Evolutionary conservation across 208 protist genomes (phyloP).

Genomic region (Acanthamoeba triangularis): DNA sequence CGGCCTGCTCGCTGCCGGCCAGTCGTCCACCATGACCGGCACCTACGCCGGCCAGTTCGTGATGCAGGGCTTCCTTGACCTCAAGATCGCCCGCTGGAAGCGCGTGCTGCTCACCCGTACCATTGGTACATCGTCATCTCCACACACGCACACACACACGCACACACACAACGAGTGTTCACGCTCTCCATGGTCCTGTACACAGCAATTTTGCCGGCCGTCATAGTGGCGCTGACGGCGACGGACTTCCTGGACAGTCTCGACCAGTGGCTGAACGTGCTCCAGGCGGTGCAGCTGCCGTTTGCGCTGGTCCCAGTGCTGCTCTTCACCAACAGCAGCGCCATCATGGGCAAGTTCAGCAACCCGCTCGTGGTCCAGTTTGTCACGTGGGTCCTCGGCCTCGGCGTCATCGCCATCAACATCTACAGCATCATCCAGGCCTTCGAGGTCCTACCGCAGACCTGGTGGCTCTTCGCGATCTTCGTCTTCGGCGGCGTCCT

Average conservation of each 20-base stretch:
- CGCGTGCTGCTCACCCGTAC: constrained; percentile 82
- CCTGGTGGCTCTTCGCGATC: constrained; percentile 1
- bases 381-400: constrained; percentile 61
- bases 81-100: constrained; percentile 90
- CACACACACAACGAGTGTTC: background rate
- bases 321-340: constrained; percentile 71
- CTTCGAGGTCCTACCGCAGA: constrained; percentile 22
- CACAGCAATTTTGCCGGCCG: constrained; percentile 89
- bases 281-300: constrained; percentile 89
- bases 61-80: constrained; percentile 90
- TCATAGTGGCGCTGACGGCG: constrained; percentile 84
- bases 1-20: constrained; percentile 78
- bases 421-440: constrained; percentile 45
- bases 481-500: background rate
- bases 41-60: constrained; percentile 92
- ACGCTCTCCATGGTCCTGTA: background rate
- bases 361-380: constrained; percentile 6
- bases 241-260: constrained; percentile 78
- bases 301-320: constrained; percentile 88
- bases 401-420: constrained; percentile 47
- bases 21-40: constrained; percentile 89
- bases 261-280: constrained; percentile 87
- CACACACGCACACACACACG: no score
- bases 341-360: constrained; percentile 77
- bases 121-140: background rate